Percentiles rank a stretch among this genome's conserved stretches.
Evolutionary conservation across 495 filamentous ascomycete genomes (phyloP).

Genomic region (Neurospora intermedia): DNA sequence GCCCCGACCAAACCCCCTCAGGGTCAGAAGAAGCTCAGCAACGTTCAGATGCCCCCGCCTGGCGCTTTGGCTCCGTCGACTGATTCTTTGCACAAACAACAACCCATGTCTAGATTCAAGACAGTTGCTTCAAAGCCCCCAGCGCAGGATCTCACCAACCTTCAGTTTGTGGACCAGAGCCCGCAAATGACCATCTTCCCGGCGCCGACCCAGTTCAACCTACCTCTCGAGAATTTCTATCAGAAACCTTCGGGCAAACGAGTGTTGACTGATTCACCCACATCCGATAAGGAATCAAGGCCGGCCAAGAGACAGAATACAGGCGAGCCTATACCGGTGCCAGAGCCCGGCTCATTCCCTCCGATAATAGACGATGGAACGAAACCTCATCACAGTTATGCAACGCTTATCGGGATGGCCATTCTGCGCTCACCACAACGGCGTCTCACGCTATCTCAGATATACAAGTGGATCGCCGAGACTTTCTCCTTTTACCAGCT

Average conservation of each 20-base stretch:
- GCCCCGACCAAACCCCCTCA: conserved; percentile 35
- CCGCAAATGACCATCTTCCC: conserved; percentile 38
- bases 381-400: conserved; percentile 89
- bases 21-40: conserved; percentile 39
- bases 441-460: conserved; percentile 84
- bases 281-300: conserved; percentile 50
- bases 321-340: conserved; percentile 54
- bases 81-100: conserved; percentile 78
- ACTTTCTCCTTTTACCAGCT: conserved; percentile 80
- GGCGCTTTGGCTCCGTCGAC: conserved; percentile 52
- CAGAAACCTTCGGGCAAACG: conserved; percentile 55
- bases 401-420: conserved; percentile 92
- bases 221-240: conserved; percentile 43
- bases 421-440: conserved; percentile 80
- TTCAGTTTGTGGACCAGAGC: conserved; percentile 51
- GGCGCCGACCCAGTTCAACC: conserved; percentile 37
- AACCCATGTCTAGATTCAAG: conserved; percentile 49
- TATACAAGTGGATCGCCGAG: conserved; percentile 98
- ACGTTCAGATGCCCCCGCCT: conserved; percentile 65
- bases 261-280: conserved; percentile 60
- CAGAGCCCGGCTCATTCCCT: conserved; percentile 68
- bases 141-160: conserved; percentile 48
- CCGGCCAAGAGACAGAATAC: conserved; percentile 50
- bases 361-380: conserved; percentile 72
- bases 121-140: conserved; percentile 53